Percentiles rank a stretch among this genome's conserved stretches.
Conservation (phyloP, 345 rosid genomes). For the Pistacia vera region DNA sequence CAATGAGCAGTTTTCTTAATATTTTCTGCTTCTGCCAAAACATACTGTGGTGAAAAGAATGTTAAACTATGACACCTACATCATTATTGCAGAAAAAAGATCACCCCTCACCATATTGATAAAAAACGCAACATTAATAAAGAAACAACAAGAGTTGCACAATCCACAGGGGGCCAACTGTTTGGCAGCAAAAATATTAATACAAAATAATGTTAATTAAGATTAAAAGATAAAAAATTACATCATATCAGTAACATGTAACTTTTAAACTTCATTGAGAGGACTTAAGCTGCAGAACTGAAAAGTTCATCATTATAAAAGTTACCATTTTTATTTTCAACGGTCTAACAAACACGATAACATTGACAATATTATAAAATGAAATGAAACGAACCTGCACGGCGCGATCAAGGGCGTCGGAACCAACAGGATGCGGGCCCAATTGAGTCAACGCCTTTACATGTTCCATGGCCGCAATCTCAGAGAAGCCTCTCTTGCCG, state of each 20-base stretch:
- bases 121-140: background rate
- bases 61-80: slow-evolving; percentile 21
- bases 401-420: slow-evolving; percentile 77
- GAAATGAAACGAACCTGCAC: slow-evolving; percentile 49
- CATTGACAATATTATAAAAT: background rate
- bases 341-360: no score
- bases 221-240: no score
- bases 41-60: slow-evolving; percentile 58
- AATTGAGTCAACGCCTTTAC: slow-evolving; percentile 71
- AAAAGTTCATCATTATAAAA: background rate
- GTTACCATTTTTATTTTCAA: background rate
- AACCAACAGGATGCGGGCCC: slow-evolving; percentile 88
- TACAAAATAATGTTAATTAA: no score
- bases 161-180: no score
- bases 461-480: slow-evolving; percentile 75
- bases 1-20: slow-evolving; percentile 68
- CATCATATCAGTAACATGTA: no score
- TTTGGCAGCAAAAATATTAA: no score
- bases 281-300: no score
- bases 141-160: background rate
- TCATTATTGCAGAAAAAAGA: slow-evolving; percentile 18
- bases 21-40: slow-evolving; percentile 61
- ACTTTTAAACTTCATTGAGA: no score
- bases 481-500: slow-evolving; percentile 96
- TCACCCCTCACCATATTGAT: background rate